Base-by-base conservation (phyloP, 106 monocot species). In the Chionographis japonica region DNA sequence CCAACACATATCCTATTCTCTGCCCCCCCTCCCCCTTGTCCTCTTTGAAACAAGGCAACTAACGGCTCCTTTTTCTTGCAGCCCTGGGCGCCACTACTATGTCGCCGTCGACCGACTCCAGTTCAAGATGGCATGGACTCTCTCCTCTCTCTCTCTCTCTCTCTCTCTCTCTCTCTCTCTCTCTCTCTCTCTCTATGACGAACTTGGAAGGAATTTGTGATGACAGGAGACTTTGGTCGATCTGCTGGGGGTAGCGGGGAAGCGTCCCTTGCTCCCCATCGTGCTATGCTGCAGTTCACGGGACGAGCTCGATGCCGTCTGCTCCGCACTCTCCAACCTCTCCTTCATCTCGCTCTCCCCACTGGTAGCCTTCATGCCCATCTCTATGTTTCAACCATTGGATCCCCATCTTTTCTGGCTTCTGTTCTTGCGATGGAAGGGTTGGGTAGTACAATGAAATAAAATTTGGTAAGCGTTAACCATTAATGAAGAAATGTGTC, bases 271-370 rank as follows among this genome's bases (percentile, higher is more conserved):
- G 41, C 83, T 99, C 12, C 93, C 98, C 19, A 87, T 99, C 36
- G 93, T 86, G 38, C 54, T 90, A 3, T 88, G 98, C 69, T 93
- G 93, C 78, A 90, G 81, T 70, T 93, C 90, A 5, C 78, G 98
- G 16, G 98, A 99, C 62, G 93, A 93, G 80, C 87, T 99, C 15
- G 98, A 99, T 53, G 78, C 87, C 35, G 87, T 99, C 61, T 99
- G 85, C 70, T 78, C 93, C 19, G 68, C 80, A 0, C 75, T 93
- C 43, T 85, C 98, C 54, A 81, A 71, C 43, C 89, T 90, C 50
- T 68, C 82, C 49, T 93, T 86, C 71, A 77, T 99, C 68, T 85
- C 98, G 19, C 69, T 87, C 20, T 93, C 83, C 4, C 76, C 84
- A 9, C 77, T 99, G 87, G 98, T 99, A 71, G 1, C 27, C 54